Percentiles rank a stretch among this genome's conserved stretches.
phyloP scores from a whole-genome alignment of 179 eudicot species.

The Drosera spatulata region DNA sequence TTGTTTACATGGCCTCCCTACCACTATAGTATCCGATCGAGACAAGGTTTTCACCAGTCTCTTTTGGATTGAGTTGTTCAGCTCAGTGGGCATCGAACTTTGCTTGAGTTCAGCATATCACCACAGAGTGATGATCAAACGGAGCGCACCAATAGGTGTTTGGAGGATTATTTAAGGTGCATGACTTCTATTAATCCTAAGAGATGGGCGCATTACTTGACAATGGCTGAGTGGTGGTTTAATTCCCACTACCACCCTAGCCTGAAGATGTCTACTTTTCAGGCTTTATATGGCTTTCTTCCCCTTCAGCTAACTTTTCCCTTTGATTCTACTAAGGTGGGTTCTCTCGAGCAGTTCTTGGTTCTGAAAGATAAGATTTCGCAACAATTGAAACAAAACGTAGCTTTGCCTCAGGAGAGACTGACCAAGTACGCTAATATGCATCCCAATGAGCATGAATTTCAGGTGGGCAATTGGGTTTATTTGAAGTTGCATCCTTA shows the following conservation, averaged over 20 bases:
- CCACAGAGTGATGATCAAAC: background rate
- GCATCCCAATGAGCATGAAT: background rate
- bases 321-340: too few species aligned
- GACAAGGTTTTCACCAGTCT: background rate
- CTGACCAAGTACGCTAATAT: too few species aligned
- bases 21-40: background rate
- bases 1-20: background rate
- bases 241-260: background rate
- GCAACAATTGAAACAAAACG: too few species aligned
- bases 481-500: background rate
- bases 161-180: background rate
- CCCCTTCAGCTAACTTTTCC: too few species aligned
- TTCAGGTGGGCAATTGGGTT: background rate
- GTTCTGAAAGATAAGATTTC: too few species aligned
- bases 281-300: background rate
- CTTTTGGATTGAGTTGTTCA: background rate
- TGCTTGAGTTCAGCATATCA: background rate
- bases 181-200: background rate
- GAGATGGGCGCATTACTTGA: background rate
- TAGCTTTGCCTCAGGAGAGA: too few species aligned
- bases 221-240: background rate
- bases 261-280: background rate
- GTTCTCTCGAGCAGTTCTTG: too few species aligned
- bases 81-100: background rate
- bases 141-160: background rate